These are phyloP conservation scores for Acacia pycnantha DNA, from an alignment of 331 rosid genomes.

Conservation along the genomic window DNA sequence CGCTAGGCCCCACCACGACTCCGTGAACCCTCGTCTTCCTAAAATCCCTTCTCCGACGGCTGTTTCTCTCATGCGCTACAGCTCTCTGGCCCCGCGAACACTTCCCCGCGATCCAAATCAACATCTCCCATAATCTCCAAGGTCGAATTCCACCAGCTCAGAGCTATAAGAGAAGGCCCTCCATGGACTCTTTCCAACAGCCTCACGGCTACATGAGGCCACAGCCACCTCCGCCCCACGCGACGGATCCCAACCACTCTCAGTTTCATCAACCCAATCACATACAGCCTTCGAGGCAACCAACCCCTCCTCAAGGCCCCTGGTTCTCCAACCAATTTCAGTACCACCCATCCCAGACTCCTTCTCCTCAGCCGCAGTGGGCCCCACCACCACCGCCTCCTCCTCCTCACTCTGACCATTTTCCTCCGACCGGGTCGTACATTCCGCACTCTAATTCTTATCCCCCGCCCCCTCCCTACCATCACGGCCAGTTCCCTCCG, in stretches of 20 bases:
- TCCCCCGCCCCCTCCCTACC: conserved; percentile 47
- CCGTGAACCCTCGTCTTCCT: conserved; percentile 17
- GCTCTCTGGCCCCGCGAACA: background rate
- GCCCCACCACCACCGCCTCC: conserved; percentile 50
- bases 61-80: background rate
- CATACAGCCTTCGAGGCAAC: conserved; percentile 40
- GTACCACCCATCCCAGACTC: conserved; percentile 66
- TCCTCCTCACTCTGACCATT: conserved; percentile 42
- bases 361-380: conserved; percentile 78
- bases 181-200: conserved; percentile 81
- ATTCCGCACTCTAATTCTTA: conserved; percentile 58
- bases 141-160: background rate
- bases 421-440: conserved; percentile 49
- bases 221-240: conserved; percentile 55
- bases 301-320: conserved; percentile 56
- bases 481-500: conserved; percentile 58
- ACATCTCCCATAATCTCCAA: background rate
- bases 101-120: conserved; percentile 21
- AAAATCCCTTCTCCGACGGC: background rate
- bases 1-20: conserved; percentile 12
- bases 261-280: conserved; percentile 38
- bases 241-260: conserved; percentile 62
- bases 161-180: background rate
- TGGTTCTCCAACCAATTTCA: conserved; percentile 81
- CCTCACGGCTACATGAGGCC: conserved; percentile 64